phyloP scores from a whole-genome alignment of 345 rosid genomes.

The Excoecaria cochinchinensis region DNA sequence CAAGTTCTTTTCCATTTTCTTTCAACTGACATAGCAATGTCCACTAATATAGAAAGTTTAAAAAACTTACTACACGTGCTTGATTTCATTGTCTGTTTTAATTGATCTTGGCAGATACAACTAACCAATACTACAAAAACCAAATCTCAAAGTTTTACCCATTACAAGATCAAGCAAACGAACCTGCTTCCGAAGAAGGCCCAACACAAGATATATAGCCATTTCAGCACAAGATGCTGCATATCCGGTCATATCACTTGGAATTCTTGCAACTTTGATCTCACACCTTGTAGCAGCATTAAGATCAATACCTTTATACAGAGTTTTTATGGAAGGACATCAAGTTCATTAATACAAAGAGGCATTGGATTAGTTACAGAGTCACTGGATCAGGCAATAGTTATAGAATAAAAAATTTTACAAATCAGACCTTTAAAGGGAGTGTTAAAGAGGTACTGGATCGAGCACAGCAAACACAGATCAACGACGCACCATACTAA shows the following conservation, averaged over 20 bases:
- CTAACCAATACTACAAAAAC: no score
- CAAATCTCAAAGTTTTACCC: neutral
- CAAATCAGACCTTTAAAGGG: no score
- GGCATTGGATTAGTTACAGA: no score
- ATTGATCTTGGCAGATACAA: no score
- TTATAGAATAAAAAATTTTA: no score
- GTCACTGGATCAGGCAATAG: no score
- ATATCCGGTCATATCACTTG: slow-evolving; percentile 70
- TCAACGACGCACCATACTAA: no score
- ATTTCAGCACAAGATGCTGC: slow-evolving; percentile 86
- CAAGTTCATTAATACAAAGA: neutral
- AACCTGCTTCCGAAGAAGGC: slow-evolving; percentile 88
- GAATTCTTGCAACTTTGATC: slow-evolving; percentile 85
- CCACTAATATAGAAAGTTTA: neutral
- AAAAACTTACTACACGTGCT: neutral
- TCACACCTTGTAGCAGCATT: slow-evolving; percentile 76
- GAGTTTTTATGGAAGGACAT: neutral
- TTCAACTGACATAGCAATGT: neutral
- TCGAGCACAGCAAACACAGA: no score
- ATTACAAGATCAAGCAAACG: slow-evolving; percentile 1
- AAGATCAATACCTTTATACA: slow-evolving; percentile 68
- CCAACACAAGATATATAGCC: slow-evolving; percentile 76
- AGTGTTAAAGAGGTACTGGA: no score
- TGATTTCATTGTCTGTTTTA: no score
- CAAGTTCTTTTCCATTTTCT: neutral